Percentiles rank a stretch among this genome's conserved stretches.
Conservation (phyloP, 1,284 basidiomycete species). For the Leccinum subfulvum region DNA sequence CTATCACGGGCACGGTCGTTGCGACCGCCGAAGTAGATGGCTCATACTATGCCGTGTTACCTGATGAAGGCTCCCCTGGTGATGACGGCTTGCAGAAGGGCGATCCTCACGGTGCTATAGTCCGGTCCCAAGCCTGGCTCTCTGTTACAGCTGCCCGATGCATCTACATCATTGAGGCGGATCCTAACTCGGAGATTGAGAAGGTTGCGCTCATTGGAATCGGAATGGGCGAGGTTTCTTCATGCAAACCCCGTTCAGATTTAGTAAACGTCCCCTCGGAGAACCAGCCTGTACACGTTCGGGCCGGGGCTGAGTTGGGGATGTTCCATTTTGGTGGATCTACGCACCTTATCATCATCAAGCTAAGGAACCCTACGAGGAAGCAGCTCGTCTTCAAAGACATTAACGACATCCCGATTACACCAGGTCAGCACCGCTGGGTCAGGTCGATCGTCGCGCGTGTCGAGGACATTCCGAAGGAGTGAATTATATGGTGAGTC, state of each 20-base stretch:
- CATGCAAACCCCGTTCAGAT: conserved; percentile 27
- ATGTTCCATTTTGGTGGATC: conserved; percentile 57
- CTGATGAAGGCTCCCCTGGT: conserved; percentile 1
- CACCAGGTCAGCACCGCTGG: conserved; percentile 4
- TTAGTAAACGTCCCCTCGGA: too few relatives aligned
- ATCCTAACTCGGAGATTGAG: conserved; percentile 26
- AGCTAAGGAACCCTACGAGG: conserved; percentile 6
- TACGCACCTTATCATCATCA: conserved; percentile 41
- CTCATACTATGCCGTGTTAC: conserved; percentile 44
- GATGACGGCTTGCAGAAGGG: background rate
- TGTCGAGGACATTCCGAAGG: background rate
- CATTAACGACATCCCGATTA: too few relatives aligned
- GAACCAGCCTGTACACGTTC: conserved; percentile 18
- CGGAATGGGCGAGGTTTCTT: conserved; percentile 58
- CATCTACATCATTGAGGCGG: conserved; percentile 51
- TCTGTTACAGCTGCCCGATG: conserved; percentile 39
- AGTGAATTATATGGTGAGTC: background rate
- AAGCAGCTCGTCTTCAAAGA: background rate
- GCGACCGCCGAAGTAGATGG: conserved; percentile 43
- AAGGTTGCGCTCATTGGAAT: conserved; percentile 50
- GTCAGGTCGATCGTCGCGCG: conserved; percentile 7
- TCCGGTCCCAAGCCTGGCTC: conserved; percentile 33
- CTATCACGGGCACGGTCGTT: conserved; percentile 46
- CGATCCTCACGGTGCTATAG: conserved; percentile 34
- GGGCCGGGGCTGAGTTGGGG: conserved; percentile 43